phyloP scores from a whole-genome alignment of 139 green algal genomes.

The Chlorella ohadii region DNA sequence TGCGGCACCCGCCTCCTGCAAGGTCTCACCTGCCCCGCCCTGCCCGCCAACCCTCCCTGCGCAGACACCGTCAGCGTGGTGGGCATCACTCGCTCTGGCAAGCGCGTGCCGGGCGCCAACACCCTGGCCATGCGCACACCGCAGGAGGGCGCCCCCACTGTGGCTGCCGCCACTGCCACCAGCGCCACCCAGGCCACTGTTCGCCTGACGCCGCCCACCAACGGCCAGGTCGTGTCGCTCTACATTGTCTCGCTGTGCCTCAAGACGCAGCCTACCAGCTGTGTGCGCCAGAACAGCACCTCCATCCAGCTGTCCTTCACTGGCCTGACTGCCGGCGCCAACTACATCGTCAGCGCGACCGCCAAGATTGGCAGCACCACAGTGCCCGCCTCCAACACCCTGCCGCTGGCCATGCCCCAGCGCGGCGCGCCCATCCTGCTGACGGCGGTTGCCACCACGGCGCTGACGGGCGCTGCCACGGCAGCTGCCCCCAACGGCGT shows the following conservation, averaged over 20 bases:
- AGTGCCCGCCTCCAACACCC: slow-evolving; percentile 5
- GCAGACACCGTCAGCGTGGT: no score
- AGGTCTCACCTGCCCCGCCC: no score
- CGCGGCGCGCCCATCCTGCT: not conserved
- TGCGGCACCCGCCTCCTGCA: no score
- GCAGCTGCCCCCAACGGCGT: not conserved
- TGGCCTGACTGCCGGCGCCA: not conserved
- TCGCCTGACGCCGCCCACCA: not conserved
- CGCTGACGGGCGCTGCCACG: not conserved
- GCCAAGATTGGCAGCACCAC: not conserved
- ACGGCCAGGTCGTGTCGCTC: not conserved
- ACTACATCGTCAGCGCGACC: not conserved
- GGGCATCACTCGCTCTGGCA: no score
- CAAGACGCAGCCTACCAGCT: not conserved
- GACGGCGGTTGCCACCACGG: not conserved
- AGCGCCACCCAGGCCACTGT: not conserved
- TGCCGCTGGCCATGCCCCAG: not conserved
- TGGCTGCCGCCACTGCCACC: no score
- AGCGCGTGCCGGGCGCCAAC: no score
- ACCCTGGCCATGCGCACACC: no score
- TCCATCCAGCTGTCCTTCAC: not conserved
- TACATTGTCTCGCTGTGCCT: slow-evolving; percentile 1
- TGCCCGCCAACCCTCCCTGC: no score
- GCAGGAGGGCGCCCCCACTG: no score
- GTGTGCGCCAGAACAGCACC: not conserved